Conservation (phyloP, 2,329 filamentous ascomycete species). For the Incumbomyces delicatus region DNA sequence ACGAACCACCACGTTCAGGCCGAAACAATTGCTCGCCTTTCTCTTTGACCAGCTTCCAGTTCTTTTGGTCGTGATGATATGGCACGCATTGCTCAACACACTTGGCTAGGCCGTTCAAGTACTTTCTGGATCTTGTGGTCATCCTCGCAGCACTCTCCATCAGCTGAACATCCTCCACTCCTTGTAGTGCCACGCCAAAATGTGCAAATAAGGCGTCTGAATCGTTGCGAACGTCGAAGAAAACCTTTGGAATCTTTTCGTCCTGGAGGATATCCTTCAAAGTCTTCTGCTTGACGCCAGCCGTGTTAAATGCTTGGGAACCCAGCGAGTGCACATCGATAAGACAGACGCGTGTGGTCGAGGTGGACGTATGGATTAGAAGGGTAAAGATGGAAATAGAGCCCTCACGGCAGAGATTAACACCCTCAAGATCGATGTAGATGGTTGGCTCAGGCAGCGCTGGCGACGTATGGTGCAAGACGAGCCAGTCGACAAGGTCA, state of each 20-base stretch:
- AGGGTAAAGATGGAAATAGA: not conserved
- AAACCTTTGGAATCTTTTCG: slow-evolving; percentile 34
- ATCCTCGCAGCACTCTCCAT: no score
- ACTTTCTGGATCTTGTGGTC: no score
- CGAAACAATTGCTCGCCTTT: no score
- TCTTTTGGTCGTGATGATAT: no score
- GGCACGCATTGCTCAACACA: no score
- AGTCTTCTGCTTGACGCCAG: slow-evolving; percentile 18
- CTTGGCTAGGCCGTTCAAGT: no score
- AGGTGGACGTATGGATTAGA: not conserved
- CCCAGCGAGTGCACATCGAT: not conserved
- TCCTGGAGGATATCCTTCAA: slow-evolving; percentile 35
- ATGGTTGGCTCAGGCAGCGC: no score
- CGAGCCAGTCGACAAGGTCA: no score
- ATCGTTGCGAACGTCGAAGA: slow-evolving; percentile 48
- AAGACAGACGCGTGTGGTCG: not conserved
- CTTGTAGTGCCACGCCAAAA: slow-evolving; percentile 32
- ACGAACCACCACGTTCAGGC: no score
- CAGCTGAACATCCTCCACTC: slow-evolving; percentile 43
- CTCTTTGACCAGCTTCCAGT: no score
- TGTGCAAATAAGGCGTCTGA: slow-evolving; percentile 42
- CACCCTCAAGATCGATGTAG: not conserved
- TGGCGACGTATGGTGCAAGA: no score
- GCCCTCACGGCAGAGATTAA: not conserved
- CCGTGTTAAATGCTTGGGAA: not conserved